Base-by-base conservation (phyloP, 1,284 basidiomycete species). In the Papiliotrema flavescens region DNA sequence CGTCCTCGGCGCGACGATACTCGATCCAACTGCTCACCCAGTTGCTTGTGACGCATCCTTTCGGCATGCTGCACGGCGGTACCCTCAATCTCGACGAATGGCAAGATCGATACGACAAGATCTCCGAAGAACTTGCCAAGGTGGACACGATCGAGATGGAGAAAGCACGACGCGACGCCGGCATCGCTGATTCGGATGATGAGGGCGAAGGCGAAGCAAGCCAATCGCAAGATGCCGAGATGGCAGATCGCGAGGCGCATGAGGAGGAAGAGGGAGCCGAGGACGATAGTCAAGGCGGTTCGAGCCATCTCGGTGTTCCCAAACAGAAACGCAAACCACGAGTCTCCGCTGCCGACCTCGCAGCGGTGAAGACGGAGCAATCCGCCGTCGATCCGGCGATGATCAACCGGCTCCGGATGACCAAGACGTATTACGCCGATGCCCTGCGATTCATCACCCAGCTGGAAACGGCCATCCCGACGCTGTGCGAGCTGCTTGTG, bases 41-140 rank as follows among this genome's bases (percentile, higher is more conserved):
- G 66, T 79, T 98, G 23, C 79, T 98, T 41, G 67, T 84, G 57
- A 97, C 93, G 0, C 95, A 99, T 77, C 94, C 95, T 1, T 98
- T 90, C 70, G 88, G 88, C 0, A 69, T 84, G 9, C 82, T 89
- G 74, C 86, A 96, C 65, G 94, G 93, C 0, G 94, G 93, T 0
- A 83, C 85, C 44, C 79, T 98, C 48, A 84, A 85, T 46, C 76
- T 85, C 3, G 79, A 80, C 0, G 84, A 88, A 54, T 98, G 90
- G 86, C 81, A 89, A 69, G 80, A 80, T 49, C 79, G 86, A 46
- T 91, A 90, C 69, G 77, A 79, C 7, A 73, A 70, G 42, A 73
- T 84, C 26, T 68, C 69, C 24, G 78, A 82, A 37, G 81, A 85
- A 60, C 79, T 88, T 36, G 82, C 82, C 48, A 80, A 76, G 53